Percentiles rank a stretch among this genome's conserved stretches.
Conservation (phyloP, 78 protist species). For the Dictyostelium discoideum region dicty_2.7 NC_007090.3:4107501-4108000, state of each 20-base stretch:
- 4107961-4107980: constrained; percentile 64
- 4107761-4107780: constrained; percentile 68
- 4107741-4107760: constrained; percentile 67
- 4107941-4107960: constrained; percentile 72
- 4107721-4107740: too few species aligned
- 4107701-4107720: neutral
- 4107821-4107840: constrained; percentile 52
- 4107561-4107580: constrained; percentile 59
- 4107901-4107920: constrained; percentile 71
- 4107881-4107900: constrained; percentile 3
- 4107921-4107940: constrained; percentile 56
- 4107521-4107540: constrained; percentile 65
- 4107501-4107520: constrained; percentile 31
- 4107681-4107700: neutral
- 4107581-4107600: constrained; percentile 7
- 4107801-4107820: constrained; percentile 27
- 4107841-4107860: constrained; percentile 10
- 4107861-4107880: neutral
- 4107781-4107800: constrained; percentile 67
- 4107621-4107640: too few species aligned
- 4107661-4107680: neutral
- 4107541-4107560: constrained; percentile 41
- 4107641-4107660: neutral
- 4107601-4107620: too few species aligned
- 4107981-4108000: constrained; percentile 34